These are phyloP conservation scores for Lachancea meyersii DNA, from an alignment of 805 yeast species.

Conservation along the genomic window DNA sequence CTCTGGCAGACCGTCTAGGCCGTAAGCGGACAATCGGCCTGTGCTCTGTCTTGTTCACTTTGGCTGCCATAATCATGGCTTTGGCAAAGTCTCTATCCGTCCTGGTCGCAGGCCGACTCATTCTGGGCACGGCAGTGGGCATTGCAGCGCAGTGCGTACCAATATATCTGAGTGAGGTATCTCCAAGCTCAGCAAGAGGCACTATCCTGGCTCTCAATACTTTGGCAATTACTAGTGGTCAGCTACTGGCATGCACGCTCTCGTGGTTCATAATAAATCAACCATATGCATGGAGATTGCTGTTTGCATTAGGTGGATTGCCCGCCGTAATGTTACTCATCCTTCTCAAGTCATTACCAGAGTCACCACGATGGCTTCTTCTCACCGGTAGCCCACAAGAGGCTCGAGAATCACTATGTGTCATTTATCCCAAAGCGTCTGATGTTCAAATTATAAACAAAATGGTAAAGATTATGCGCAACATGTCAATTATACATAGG, in stretches of 20 bases:
- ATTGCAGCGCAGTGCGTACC: slow-evolving; percentile 65
- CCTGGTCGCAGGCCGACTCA: slow-evolving; percentile 48
- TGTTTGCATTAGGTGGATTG: slow-evolving; percentile 36
- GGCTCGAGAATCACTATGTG: slow-evolving; percentile 40
- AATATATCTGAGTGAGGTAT: slow-evolving; percentile 47
- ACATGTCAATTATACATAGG: slow-evolving; percentile 31
- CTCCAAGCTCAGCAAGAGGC: slow-evolving; percentile 39
- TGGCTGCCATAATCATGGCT: slow-evolving; percentile 46
- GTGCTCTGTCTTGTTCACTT: slow-evolving; percentile 42
- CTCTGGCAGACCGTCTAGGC: slow-evolving; percentile 46
- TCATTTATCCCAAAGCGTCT: slow-evolving; percentile 39
- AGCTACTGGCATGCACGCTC: slow-evolving; percentile 39
- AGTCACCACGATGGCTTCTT: slow-evolving; percentile 43
- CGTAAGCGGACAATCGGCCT: slow-evolving; percentile 34
- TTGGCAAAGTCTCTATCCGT: slow-evolving; percentile 36
- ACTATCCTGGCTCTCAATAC: slow-evolving; percentile 36
- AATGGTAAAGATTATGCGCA: slow-evolving; percentile 43
- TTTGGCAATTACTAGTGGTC: slow-evolving; percentile 46
- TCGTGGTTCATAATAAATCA: slow-evolving; percentile 26
- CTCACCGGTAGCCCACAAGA: slow-evolving; percentile 28
- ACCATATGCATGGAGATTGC: slow-evolving; percentile 34
- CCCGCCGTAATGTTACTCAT: slow-evolving; percentile 39
- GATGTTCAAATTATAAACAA: slow-evolving; percentile 41
- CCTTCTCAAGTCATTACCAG: slow-evolving; percentile 42
- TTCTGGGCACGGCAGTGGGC: slow-evolving; percentile 71